A percentile compares a stretch with the other conserved stretches of the same genome.
Evolutionary conservation across 768 basidiomycete species (phyloP).

Genomic region (Xerocomellus intermedius): DNA sequence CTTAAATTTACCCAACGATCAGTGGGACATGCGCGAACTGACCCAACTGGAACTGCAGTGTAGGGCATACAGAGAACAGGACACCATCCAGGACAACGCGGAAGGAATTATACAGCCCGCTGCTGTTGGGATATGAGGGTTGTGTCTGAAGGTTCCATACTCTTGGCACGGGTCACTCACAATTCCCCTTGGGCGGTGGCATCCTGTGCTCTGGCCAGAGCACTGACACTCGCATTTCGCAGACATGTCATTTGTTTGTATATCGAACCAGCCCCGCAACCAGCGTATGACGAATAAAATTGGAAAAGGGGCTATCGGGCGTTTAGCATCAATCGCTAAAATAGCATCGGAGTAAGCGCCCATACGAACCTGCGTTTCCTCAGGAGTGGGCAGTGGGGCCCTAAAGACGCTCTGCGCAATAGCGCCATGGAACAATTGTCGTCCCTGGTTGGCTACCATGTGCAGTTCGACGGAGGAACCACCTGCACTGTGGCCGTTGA

Average conservation of each 20-base stretch:
- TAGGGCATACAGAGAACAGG: conserved; percentile 50
- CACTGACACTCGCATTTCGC: conserved; percentile 48
- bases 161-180: conserved; percentile 31
- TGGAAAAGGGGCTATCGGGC: conserved; percentile 48
- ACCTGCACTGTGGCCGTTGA: conserved; percentile 63
- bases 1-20: conserved; percentile 51
- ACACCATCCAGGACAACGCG: conserved; percentile 55
- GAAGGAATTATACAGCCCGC: conserved; percentile 47
- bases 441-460: conserved; percentile 43
- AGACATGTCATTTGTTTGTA: conserved; percentile 44
- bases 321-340: neutral
- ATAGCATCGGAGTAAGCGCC: neutral
- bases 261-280: conserved; percentile 43
- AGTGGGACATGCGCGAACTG: conserved; percentile 51
- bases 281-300: conserved; percentile 48
- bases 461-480: conserved; percentile 58
- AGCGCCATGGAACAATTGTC: conserved; percentile 48
- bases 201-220: conserved; percentile 56
- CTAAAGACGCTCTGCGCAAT: conserved; percentile 65
- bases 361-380: conserved; percentile 49
- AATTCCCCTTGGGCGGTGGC: conserved; percentile 38
- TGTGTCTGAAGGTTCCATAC: neutral
- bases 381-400: conserved; percentile 47
- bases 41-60: conserved; percentile 42
- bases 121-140: conserved; percentile 23